A percentile compares a stretch with the other conserved stretches of the same genome.
Evolutionary conservation across 2,329 filamentous ascomycete genomes (phyloP).

Genomic region (Aspergillus eucalypticola): DNA sequence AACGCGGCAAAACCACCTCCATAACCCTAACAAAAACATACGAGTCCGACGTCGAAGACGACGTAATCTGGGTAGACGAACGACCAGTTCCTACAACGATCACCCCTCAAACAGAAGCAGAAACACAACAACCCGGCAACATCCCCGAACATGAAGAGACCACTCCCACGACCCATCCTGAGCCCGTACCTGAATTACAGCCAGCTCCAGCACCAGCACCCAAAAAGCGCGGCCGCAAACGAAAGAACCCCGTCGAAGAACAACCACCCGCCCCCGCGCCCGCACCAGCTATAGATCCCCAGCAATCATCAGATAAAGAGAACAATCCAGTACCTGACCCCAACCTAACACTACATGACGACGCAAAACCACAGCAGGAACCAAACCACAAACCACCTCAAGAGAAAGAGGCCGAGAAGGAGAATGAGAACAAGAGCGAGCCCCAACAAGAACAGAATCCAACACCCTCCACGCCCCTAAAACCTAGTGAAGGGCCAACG

Average conservation of each 20-base stretch:
- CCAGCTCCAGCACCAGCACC: constrained; percentile 18
- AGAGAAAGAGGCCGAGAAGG: too few relatives aligned
- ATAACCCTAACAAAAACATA: constrained; percentile 31
- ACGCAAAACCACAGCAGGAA: background rate
- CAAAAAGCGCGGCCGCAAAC: constrained; percentile 48
- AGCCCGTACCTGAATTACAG: too few relatives aligned
- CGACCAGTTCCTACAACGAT: constrained; percentile 17
- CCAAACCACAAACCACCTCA: constrained; percentile 1
- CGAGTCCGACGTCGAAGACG: constrained; percentile 38
- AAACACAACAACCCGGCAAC: background rate
- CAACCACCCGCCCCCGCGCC: background rate
- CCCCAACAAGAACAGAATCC: background rate
- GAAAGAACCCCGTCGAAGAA: constrained; percentile 38
- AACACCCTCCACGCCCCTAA: background rate
- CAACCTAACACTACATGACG: background rate
- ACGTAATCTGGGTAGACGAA: constrained; percentile 46
- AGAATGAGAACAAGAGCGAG: too few relatives aligned
- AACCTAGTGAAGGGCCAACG: constrained; percentile 30
- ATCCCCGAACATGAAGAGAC: background rate
- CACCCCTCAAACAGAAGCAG: background rate
- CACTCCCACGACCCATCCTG: too few relatives aligned
- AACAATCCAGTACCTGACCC: background rate
- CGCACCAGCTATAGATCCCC: constrained; percentile 13
- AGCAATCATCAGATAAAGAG: constrained; percentile 9
- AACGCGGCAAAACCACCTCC: constrained; percentile 47